These are phyloP conservation scores for Favolaschia claudopus DNA, from an alignment of 768 basidiomycete genomes.

Conservation along the genomic window DNA sequence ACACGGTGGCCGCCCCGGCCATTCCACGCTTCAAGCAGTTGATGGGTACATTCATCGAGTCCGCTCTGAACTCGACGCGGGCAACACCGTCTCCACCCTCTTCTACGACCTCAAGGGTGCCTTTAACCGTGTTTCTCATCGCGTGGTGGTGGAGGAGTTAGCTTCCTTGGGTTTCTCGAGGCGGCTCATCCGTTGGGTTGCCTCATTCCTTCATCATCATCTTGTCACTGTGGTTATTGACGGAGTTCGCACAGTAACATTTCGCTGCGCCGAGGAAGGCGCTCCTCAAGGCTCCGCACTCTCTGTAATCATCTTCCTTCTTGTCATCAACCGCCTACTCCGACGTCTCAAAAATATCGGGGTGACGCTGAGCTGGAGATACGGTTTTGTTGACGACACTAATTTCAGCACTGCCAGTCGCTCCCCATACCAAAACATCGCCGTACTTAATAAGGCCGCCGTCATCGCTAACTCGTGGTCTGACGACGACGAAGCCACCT, in stretches of 20 bases:
- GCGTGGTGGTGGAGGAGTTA: neutral
- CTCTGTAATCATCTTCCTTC: neutral
- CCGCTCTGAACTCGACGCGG: too few species aligned
- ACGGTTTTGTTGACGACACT: constrained; percentile 1
- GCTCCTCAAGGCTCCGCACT: too few species aligned
- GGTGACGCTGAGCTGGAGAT: neutral
- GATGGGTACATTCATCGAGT: too few species aligned
- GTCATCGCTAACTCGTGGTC: neutral
- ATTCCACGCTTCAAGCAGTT: too few species aligned
- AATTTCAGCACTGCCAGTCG: too few species aligned
- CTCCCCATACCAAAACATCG: neutral
- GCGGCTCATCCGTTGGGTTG: neutral
- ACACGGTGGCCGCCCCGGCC: too few species aligned
- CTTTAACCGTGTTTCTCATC: too few species aligned
- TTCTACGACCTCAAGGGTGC: too few species aligned
- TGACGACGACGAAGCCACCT: neutral
- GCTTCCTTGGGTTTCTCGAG: neutral
- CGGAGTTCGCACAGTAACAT: too few species aligned
- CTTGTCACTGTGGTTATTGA: neutral
- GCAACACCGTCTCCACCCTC: too few species aligned
- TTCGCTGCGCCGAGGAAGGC: too few species aligned
- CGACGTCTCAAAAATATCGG: neutral
- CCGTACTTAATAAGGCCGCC: neutral
- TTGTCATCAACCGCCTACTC: neutral
- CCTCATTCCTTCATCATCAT: neutral